Conservation (phyloP, 2,329 filamentous ascomycete genomes). For the Trichocomaceae sp. region DNA sequence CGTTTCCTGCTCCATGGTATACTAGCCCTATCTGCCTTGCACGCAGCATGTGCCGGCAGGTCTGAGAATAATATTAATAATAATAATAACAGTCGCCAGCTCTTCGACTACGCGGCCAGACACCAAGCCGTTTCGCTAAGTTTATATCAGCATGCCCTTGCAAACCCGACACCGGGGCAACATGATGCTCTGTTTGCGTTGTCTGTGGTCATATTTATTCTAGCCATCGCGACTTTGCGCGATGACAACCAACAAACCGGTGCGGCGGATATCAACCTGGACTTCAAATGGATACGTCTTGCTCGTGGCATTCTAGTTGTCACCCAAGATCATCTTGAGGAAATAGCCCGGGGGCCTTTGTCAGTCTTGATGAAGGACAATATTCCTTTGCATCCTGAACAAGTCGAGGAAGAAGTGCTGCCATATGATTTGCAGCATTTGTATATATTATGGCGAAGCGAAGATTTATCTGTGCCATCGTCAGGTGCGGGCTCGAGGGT, state of each 20-base stretch:
- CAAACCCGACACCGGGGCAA: background rate
- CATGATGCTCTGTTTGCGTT: constrained; percentile 9
- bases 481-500: background rate
- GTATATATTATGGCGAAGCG: background rate
- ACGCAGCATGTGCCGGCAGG: constrained; percentile 11
- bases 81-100: background rate
- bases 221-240: constrained; percentile 1
- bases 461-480: background rate
- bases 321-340: background rate
- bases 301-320: constrained; percentile 8
- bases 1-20: constrained; percentile 24
- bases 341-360: background rate
- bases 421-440: background rate
- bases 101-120: constrained; percentile 8
- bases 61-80: constrained; percentile 1
- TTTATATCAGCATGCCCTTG: constrained; percentile 9
- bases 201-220: constrained; percentile 7
- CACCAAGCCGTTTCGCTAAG: constrained; percentile 10
- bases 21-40: constrained; percentile 24
- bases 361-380: background rate
- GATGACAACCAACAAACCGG: constrained; percentile 4
- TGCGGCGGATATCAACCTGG: background rate
- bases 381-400: background rate
- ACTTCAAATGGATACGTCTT: constrained; percentile 14
- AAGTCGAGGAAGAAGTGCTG: background rate